Evolutionary conservation across 2,329 filamentous ascomycete species (phyloP).

Genomic region (Venturia asperata): DNA sequence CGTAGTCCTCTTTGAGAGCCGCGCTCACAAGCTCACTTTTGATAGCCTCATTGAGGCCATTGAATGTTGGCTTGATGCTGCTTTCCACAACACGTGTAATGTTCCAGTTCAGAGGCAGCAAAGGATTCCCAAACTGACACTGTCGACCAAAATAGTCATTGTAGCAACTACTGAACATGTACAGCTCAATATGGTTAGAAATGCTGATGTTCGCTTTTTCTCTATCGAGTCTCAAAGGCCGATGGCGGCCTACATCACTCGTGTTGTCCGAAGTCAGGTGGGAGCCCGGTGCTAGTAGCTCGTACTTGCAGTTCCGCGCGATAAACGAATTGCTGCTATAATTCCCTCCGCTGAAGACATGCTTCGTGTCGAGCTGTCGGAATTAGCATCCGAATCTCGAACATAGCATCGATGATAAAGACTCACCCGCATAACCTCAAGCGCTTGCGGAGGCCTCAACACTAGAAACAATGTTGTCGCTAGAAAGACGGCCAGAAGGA

Average conservation of each 20-base stretch:
- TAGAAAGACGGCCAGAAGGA: neutral
- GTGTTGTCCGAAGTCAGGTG: neutral
- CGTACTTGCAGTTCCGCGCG: neutral
- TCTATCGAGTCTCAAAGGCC: neutral
- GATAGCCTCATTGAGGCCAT: neutral
- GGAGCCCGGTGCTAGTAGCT: neutral
- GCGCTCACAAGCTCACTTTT: neutral
- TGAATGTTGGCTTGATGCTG: neutral
- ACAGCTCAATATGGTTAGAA: neutral
- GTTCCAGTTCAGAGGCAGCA: conserved; percentile 11
- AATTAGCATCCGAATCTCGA: neutral
- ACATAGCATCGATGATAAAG: neutral
- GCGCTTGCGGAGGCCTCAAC: neutral
- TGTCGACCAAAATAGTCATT: neutral
- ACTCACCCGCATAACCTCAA: conserved; percentile 1
- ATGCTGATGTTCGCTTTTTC: neutral
- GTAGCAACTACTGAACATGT: neutral
- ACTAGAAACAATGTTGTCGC: neutral
- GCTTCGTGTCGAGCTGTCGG: neutral
- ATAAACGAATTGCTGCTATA: neutral
- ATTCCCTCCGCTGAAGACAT: neutral
- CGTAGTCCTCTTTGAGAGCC: neutral
- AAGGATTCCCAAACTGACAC: neutral
- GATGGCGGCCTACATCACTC: neutral
- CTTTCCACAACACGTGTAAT: conserved; percentile 4